These are phyloP conservation scores for Arachis hypogaea DNA, from an alignment of 306 rosid species.

Conservation along the genomic window DNA sequence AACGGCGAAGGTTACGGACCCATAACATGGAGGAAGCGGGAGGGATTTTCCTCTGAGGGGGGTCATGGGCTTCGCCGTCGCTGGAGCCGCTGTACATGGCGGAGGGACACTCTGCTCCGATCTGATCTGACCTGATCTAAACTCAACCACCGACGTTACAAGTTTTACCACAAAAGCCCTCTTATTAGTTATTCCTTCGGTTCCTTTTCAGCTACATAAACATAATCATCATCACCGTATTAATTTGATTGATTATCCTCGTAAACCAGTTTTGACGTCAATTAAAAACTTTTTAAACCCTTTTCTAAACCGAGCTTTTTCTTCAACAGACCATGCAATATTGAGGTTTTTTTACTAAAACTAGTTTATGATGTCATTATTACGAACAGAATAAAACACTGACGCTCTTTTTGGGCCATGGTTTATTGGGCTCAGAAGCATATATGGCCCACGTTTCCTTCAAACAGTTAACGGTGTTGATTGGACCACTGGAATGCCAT, in stretches of 20 bases:
- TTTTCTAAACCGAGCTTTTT: too few species aligned
- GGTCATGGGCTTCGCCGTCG: slow-evolving; percentile 88
- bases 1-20: slow-evolving; percentile 93
- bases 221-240: background rate
- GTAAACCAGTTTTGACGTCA: too few species aligned
- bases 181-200: background rate
- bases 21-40: slow-evolving; percentile 93
- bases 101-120: background rate
- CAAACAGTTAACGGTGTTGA: too few species aligned
- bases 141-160: background rate
- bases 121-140: background rate
- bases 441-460: too few species aligned
- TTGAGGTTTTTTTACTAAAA: too few species aligned
- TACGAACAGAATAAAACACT: too few species aligned
- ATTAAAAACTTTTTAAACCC: too few species aligned
- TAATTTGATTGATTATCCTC: too few species aligned
- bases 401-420: background rate
- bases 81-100: slow-evolving; percentile 91
- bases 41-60: slow-evolving; percentile 79
- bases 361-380: too few species aligned
- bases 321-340: too few species aligned
- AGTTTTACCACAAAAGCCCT: background rate
- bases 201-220: background rate
- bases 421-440: background rate
- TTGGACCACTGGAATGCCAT: background rate